These are phyloP conservation scores for Polygonum aviculare DNA, from an alignment of 148 eudicot species.

Conservation along the genomic window DNA sequence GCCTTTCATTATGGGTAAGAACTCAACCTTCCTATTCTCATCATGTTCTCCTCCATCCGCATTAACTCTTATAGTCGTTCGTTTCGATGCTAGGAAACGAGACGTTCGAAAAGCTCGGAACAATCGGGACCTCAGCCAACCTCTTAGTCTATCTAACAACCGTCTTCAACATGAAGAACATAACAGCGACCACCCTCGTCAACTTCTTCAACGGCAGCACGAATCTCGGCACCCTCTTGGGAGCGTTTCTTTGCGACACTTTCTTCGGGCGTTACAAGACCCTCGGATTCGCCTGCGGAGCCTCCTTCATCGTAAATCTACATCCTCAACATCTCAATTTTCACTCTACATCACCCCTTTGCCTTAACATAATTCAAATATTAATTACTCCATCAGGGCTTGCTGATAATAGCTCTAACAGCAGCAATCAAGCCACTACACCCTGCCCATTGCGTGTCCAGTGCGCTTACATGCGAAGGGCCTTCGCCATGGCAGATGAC, in stretches of 20 bases:
- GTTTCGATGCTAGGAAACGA: slow-evolving; percentile 21
- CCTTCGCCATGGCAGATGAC: slow-evolving; percentile 15
- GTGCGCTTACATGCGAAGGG: neutral
- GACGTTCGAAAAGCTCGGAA: slow-evolving; percentile 35
- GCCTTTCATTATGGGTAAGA: slow-evolving; percentile 11
- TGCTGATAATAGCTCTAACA: slow-evolving; percentile 15
- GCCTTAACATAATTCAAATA: neutral
- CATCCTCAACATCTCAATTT: neutral
- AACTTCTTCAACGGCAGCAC: slow-evolving; percentile 31
- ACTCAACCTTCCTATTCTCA: neutral
- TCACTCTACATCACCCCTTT: neutral
- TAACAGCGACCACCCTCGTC: slow-evolving; percentile 24
- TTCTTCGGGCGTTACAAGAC: slow-evolving; percentile 36
- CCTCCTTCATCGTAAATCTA: slow-evolving; percentile 23
- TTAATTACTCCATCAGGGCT: slow-evolving; percentile 3
- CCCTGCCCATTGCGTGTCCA: slow-evolving; percentile 8
- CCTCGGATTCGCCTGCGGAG: slow-evolving; percentile 20
- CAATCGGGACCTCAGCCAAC: slow-evolving; percentile 24
- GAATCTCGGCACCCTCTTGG: slow-evolving; percentile 27
- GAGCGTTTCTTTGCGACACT: slow-evolving; percentile 30
- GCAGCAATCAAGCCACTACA: slow-evolving; percentile 13
- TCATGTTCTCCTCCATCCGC: neutral
- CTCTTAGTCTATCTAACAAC: slow-evolving; percentile 26
- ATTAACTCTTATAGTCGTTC: too few species aligned
- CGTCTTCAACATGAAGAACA: slow-evolving; percentile 24